Conservation (phyloP, 2,329 filamentous ascomycete genomes). For the Fusarium kyushuense region DNA sequence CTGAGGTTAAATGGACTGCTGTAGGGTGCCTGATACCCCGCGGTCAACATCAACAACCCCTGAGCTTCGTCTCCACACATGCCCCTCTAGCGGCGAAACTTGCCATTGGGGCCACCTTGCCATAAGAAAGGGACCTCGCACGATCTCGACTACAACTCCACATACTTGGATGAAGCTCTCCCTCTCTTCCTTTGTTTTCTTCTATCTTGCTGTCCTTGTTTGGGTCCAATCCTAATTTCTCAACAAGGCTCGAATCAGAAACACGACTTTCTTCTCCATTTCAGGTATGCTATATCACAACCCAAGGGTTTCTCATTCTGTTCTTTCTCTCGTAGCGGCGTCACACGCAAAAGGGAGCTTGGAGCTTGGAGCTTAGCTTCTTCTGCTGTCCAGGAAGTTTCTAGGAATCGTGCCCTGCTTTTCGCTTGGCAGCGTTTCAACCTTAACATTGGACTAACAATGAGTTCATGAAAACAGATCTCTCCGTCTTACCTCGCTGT, state of each 20-base stretch:
- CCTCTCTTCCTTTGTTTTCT: slow-evolving; percentile 24
- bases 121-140: slow-evolving; percentile 47
- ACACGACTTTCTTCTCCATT: slow-evolving; percentile 12
- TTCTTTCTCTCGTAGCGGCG: slow-evolving; percentile 35
- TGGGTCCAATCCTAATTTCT: slow-evolving; percentile 38
- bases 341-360: slow-evolving; percentile 29
- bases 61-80: slow-evolving; percentile 47
- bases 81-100: slow-evolving; percentile 42
- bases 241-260: slow-evolving; percentile 36
- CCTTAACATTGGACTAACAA: slow-evolving; percentile 31
- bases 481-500: slow-evolving; percentile 39
- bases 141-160: slow-evolving; percentile 45
- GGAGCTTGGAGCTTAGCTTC: slow-evolving; percentile 25
- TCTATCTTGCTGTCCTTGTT: slow-evolving; percentile 37
- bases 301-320: not conserved
- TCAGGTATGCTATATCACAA: slow-evolving; percentile 42
- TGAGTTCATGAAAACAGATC: slow-evolving; percentile 30
- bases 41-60: slow-evolving; percentile 38
- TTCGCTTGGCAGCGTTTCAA: not conserved
- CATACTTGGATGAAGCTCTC: slow-evolving; percentile 41
- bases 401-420: not conserved
- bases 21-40: slow-evolving; percentile 43
- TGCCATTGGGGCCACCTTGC: slow-evolving; percentile 53
- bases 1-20: slow-evolving; percentile 1
- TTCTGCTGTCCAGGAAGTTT: not conserved